Evolutionary conservation across 192 early-diverging fungal species (phyloP).

Genomic region (Phycomyces nitens): DNA sequence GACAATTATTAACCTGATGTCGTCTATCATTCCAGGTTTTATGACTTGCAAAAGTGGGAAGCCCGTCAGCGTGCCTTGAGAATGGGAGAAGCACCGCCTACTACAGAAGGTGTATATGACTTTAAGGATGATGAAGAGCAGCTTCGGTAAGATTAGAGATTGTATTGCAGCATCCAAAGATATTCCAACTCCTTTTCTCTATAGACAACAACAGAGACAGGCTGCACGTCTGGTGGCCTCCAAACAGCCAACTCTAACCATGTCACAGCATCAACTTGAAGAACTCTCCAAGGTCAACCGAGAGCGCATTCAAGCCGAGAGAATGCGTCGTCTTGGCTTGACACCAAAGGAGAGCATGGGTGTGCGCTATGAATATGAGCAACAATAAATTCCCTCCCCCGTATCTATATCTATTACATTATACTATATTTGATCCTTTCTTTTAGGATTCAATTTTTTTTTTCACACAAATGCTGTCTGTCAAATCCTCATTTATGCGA

Average conservation of each 20-base stretch:
- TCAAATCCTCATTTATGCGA: too few species aligned
- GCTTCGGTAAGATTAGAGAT: slow-evolving; percentile 28
- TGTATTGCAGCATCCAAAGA: neutral
- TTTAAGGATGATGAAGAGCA: slow-evolving; percentile 51
- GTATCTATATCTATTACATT: neutral
- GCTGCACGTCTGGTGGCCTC: slow-evolving; percentile 18
- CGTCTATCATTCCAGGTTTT: too few species aligned
- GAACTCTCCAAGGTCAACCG: slow-evolving; percentile 41
- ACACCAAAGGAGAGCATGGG: slow-evolving; percentile 46
- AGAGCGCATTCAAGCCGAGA: slow-evolving; percentile 49
- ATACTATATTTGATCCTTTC: neutral
- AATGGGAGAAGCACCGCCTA: slow-evolving; percentile 38
- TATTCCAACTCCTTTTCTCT: neutral
- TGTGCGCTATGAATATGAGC: slow-evolving; percentile 45
- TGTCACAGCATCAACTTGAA: slow-evolving; percentile 44
- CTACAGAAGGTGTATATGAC: slow-evolving; percentile 27
- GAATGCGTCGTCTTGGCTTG: slow-evolving; percentile 49
- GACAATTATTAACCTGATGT: neutral
- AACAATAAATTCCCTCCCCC: slow-evolving; percentile 1
- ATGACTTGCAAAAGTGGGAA: slow-evolving; percentile 52
- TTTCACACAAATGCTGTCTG: too few species aligned
- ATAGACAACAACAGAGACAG: slow-evolving; percentile 26
- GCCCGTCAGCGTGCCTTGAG: slow-evolving; percentile 40
- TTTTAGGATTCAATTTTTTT: too few species aligned
- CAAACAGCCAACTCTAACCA: slow-evolving; percentile 8